Percentiles rank a stretch among this genome's conserved stretches.
Evolutionary conservation across 2,329 filamentous ascomycete genomes (phyloP).

Genomic region (Aquanectria penicillioides): DNA sequence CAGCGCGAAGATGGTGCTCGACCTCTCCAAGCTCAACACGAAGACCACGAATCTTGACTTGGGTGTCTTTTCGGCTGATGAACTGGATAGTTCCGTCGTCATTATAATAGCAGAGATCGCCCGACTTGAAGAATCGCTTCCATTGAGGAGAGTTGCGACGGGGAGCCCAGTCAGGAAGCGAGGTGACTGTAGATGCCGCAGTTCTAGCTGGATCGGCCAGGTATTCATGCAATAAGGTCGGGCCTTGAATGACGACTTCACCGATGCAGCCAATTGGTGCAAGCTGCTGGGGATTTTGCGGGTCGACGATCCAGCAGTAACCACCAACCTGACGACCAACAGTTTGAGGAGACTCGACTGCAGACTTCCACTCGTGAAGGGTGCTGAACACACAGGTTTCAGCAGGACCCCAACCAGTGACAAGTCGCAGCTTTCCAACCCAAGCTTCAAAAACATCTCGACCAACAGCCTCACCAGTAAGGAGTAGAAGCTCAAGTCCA

Average conservation of each 20-base stretch:
- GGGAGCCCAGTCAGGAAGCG: neutral
- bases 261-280: neutral
- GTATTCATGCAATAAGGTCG: neutral
- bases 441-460: neutral
- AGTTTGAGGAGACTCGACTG: neutral
- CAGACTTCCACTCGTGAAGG: neutral
- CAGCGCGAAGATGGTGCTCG: neutral
- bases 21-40: slow-evolving; percentile 33
- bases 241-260: neutral
- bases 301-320: slow-evolving; percentile 2
- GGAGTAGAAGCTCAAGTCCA: neutral
- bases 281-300: neutral
- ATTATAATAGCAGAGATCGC: slow-evolving; percentile 3
- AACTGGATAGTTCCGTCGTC: neutral
- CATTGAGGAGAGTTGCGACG: neutral
- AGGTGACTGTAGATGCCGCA: neutral
- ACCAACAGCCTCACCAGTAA: neutral
- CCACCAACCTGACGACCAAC: neutral
- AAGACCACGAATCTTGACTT: slow-evolving; percentile 67
- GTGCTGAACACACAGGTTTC: slow-evolving; percentile 1
- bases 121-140: neutral
- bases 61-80: slow-evolving; percentile 52
- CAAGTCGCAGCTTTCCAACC: neutral
- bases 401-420: slow-evolving; percentile 4
- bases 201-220: neutral